Conservation (phyloP, 2,329 filamentous ascomycete genomes). For the Talaromyces verruculosus region DNA sequence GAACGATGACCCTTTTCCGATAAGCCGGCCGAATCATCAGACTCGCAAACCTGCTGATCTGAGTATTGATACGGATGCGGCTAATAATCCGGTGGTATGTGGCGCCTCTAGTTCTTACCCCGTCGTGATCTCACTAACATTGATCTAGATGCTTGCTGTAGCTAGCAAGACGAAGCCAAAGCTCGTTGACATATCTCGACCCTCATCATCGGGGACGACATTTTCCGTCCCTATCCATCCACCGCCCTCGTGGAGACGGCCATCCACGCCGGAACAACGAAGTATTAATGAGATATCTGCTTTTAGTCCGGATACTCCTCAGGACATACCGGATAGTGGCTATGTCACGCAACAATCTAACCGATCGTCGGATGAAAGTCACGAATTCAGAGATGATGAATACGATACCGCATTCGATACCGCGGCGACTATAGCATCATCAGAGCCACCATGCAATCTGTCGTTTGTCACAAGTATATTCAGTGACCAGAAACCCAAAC, state of each 20-base stretch:
- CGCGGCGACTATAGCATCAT: not conserved
- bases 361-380: conserved; percentile 29
- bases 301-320: conserved; percentile 42
- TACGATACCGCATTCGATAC: conserved; percentile 24
- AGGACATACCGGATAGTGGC: conserved; percentile 38
- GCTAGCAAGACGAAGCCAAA: conserved; percentile 40
- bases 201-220: conserved; percentile 34
- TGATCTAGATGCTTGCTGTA: conserved; percentile 30
- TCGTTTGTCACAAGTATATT: conserved; percentile 17
- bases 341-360: conserved; percentile 34
- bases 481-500: conserved; percentile 13
- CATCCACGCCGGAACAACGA: conserved; percentile 37
- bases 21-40: conserved; percentile 23
- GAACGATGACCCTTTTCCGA: conserved; percentile 28
- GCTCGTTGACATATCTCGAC: conserved; percentile 41
- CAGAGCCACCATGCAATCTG: conserved; percentile 12
- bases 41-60: conserved; percentile 18
- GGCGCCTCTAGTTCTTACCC: not conserved
- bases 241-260: conserved; percentile 28
- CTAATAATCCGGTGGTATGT: conserved; percentile 22
- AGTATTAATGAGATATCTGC: conserved; percentile 39
- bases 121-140: not conserved
- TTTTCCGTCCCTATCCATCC: conserved; percentile 29
- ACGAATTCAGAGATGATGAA: conserved; percentile 32
- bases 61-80: conserved; percentile 21